phyloP scores from a whole-genome alignment of 1,139 yeast species.

The Sugiyamaella grinbergsii region DNA sequence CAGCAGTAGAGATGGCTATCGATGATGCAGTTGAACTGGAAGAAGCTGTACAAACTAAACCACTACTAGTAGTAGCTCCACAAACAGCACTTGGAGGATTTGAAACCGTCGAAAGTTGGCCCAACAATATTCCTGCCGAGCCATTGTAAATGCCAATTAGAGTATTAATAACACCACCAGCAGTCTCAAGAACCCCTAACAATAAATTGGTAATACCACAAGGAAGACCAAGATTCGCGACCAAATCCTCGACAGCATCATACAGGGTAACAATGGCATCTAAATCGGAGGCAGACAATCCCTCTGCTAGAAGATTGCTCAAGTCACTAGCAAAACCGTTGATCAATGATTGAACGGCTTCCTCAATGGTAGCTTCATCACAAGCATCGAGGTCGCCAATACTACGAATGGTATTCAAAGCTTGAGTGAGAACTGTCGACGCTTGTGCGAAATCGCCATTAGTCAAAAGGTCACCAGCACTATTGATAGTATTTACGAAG shows the following conservation, averaged over 20 bases:
- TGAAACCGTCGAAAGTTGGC: conserved; percentile 5
- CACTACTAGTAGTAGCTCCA: too few relatives aligned
- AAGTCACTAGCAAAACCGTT: conserved; percentile 6
- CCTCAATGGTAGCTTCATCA: conserved; percentile 6
- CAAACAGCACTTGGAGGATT: too few relatives aligned
- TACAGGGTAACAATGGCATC: conserved; percentile 12
- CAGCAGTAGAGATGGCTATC: conserved; percentile 13
- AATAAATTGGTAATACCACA: conserved; percentile 1
- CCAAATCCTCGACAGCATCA: conserved; percentile 3
- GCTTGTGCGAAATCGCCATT: conserved; percentile 9
- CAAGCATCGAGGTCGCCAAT: conserved; percentile 8
- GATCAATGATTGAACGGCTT: conserved; percentile 7
- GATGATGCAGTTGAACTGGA: neutral
- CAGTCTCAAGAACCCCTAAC: conserved; percentile 4
- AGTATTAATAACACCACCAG: conserved; percentile 2
- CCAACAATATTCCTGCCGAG: conserved; percentile 4
- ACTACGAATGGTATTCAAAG: conserved; percentile 2
- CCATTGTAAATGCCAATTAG: conserved; percentile 7
- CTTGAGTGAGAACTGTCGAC: conserved; percentile 2
- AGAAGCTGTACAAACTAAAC: neutral
- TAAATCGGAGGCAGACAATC: conserved; percentile 11
- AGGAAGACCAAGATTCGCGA: conserved; percentile 8
- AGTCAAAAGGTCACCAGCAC: conserved; percentile 6
- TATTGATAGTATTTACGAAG: conserved; percentile 8
- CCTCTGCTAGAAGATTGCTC: neutral